Base-by-base conservation (phyloP, 257 asterid species). In the Oldenlandia corymbosa region DNA sequence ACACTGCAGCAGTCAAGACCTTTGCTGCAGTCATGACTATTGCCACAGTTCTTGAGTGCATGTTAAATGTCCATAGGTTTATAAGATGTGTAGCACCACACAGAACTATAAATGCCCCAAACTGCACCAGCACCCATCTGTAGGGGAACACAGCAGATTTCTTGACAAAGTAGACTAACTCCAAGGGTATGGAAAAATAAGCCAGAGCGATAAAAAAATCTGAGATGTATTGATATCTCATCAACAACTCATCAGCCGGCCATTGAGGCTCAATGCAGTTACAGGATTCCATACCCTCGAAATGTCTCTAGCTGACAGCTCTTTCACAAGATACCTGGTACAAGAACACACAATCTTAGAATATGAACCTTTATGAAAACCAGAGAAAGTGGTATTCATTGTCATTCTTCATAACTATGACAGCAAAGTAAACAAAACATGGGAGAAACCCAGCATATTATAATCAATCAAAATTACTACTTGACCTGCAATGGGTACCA, bases 141-240 rank as follows among this genome's bases (percentile, higher is more conserved):
- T 93, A 93, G 0, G 99, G 99, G 68, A 93, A 93, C 58, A 90
- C 96, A 0, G 97, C 97, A 49, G 99, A 93, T 82, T 87, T 93
- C 73, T 93, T 86, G 27, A 93, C 99, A 63, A 93, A 93, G 84
- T 93, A 93, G 59, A 93, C 88, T 69, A 93, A 73, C 81, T 93
- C 99, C 73, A 93, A 59, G 6, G 99, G 99, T 75, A 93, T 93
- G 24, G 99, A 93, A 82, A 93, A 93, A 71, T 93, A 93, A 60
- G 99, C 99, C 74, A 93, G 76, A n/a, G 97, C 99, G 8, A 93
- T 93, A 77, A 93, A 93, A 83, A 93, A 87, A 84, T 93, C 99
- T 1, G 99, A 87, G 32, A 93, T 87, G 50, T 93, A 93, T 76
- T 90, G 99, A 65, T 93, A 93, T 71, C 83, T 90, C 99, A 90